Evolutionary conservation across 768 basidiomycete species (phyloP).

Genomic region (Hygrophorus pudorinus): DNA sequence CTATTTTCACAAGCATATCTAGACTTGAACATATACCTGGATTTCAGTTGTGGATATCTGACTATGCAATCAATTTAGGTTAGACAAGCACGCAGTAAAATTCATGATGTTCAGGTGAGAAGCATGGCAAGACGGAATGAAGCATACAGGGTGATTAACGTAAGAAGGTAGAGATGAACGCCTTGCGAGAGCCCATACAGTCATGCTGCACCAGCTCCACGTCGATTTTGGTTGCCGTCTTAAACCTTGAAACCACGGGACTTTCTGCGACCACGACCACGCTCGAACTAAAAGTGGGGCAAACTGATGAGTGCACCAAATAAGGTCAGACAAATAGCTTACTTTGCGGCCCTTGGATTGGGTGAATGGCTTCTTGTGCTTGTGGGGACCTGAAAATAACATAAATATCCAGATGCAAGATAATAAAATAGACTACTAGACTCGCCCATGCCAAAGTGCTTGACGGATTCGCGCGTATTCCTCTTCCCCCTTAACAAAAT

Average conservation of each 20-base stretch:
- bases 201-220: constrained; percentile 9
- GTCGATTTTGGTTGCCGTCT: constrained; percentile 21
- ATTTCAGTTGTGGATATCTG: too few relatives aligned
- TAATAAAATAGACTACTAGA: constrained; percentile 1
- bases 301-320: not conserved
- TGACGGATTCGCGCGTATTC: constrained; percentile 90
- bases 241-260: constrained; percentile 96
- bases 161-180: constrained; percentile 11
- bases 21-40: too few relatives aligned
- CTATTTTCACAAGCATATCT: too few relatives aligned
- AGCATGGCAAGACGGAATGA: too few relatives aligned
- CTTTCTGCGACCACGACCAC: constrained; percentile 97
- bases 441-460: constrained; percentile 93
- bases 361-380: constrained; percentile 97
- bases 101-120: too few relatives aligned
- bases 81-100: too few relatives aligned
- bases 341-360: constrained; percentile 95
- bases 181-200: not conserved
- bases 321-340: constrained; percentile 5
- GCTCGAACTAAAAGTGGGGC: constrained; percentile 69
- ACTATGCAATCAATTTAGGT: too few relatives aligned
- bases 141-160: too few relatives aligned
- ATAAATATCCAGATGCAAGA: not conserved
- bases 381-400: constrained; percentile 60
- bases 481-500: constrained; percentile 86